These are phyloP conservation scores for Exutisphaerella laricina DNA, from an alignment of 2,329 filamentous ascomycete genomes.

Conservation along the genomic window DNA sequence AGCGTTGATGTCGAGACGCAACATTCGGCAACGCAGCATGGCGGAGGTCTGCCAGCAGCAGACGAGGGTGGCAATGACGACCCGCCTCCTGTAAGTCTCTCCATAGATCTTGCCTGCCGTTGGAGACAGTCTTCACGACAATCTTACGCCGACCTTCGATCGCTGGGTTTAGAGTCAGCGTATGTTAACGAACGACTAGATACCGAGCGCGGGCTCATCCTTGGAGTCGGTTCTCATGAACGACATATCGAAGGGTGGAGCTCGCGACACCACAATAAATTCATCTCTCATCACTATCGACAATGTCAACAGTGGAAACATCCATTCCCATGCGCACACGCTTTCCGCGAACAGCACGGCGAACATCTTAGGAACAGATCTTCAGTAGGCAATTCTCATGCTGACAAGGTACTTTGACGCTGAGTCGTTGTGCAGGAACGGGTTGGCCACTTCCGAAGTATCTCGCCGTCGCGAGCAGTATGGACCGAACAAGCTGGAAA, in stretches of 20 bases:
- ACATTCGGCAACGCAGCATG: conserved; percentile 20
- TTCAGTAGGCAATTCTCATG: conserved; percentile 14
- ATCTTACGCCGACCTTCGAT: no score
- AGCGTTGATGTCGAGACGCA: conserved; percentile 19
- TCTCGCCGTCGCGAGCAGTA: conserved; percentile 22
- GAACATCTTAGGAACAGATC: conserved; percentile 16
- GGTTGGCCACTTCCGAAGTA: conserved; percentile 22
- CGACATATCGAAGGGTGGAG: conserved; percentile 23
- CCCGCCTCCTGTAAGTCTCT: conserved; percentile 26
- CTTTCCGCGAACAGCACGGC: conserved; percentile 17
- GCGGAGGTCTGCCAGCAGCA: conserved; percentile 18
- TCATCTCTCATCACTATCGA: conserved; percentile 15
- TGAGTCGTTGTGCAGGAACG: conserved; percentile 13
- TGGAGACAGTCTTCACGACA: no score
- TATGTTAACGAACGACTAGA: no score
- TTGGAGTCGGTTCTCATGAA: conserved; percentile 23
- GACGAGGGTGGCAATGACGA: conserved; percentile 26
- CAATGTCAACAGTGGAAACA: conserved; percentile 13
- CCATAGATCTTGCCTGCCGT: no score
- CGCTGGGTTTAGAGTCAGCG: no score
- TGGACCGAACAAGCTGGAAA: conserved; percentile 29
- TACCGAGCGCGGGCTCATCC: conserved; percentile 27
- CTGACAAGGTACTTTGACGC: neutral
- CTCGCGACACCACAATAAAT: conserved; percentile 21
- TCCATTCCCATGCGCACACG: conserved; percentile 20